Evolutionary conservation across 148 eudicot species (phyloP).

Genomic region (Diospyros kaki): DNA sequence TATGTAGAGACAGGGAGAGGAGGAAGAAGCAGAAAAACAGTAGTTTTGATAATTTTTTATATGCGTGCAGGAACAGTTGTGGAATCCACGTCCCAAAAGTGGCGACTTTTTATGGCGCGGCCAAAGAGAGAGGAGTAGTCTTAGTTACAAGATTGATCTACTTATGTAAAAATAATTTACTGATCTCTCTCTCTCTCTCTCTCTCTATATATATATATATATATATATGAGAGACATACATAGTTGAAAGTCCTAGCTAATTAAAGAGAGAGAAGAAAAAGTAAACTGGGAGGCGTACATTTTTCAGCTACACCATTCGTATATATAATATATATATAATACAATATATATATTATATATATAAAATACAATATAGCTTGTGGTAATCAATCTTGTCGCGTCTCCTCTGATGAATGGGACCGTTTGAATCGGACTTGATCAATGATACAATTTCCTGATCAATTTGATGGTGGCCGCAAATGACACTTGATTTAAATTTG

Average conservation of each 20-base stretch:
- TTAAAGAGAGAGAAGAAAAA: no score
- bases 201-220: not conserved
- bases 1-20: not conserved
- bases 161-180: not conserved
- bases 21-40: not conserved
- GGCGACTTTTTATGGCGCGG: constrained; percentile 10
- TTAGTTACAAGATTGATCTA: not conserved
- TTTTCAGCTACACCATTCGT: no score
- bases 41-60: not conserved
- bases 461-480: not conserved
- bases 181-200: not conserved
- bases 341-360: no score
- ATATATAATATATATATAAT: no score
- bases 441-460: no score
- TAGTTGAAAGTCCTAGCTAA: no score
- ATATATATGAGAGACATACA: not conserved
- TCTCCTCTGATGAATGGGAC: no score
- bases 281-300: no score
- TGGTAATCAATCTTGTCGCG: no score
- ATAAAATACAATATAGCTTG: no score
- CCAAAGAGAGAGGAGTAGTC: constrained; percentile 2
- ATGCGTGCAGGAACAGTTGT: constrained; percentile 14
- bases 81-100: constrained; percentile 43
- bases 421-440: no score
- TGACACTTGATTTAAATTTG: not conserved